Conservation (phyloP, 805 yeast species). For the Cephaloascus fragrans region DNA sequence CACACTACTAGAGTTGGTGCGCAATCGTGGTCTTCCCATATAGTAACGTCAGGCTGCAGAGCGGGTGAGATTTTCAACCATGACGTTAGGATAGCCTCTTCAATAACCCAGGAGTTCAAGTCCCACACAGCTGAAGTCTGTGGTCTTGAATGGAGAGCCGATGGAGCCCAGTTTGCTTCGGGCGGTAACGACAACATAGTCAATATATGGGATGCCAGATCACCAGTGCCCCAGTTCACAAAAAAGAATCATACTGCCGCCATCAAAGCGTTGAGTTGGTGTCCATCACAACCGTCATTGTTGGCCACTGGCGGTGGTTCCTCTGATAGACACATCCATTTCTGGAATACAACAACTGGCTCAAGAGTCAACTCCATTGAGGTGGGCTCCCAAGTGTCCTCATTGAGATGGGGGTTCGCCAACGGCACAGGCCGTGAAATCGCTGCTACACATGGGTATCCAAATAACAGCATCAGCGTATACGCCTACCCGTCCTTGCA, state of each 20-base stretch:
- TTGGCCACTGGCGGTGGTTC: constrained; percentile 98
- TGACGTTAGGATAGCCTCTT: constrained; percentile 81
- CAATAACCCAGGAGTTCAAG: constrained; percentile 49
- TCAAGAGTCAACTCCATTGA: constrained; percentile 77
- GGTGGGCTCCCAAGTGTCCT: constrained; percentile 91
- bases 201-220: constrained; percentile 85
- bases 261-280: constrained; percentile 91
- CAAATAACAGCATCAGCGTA: constrained; percentile 72
- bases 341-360: constrained; percentile 94
- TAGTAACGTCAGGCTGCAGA: constrained; percentile 80
- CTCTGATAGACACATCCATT: constrained; percentile 77
- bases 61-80: constrained; percentile 79
- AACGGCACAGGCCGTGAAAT: constrained; percentile 69
- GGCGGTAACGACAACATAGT: constrained; percentile 95
- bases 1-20: constrained; percentile 72
- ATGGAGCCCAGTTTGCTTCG: constrained; percentile 78
- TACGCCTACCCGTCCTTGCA: constrained; percentile 82
- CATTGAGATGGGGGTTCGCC: constrained; percentile 83
- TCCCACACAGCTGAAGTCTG: constrained; percentile 86
- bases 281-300: constrained; percentile 74
- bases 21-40: constrained; percentile 76
- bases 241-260: constrained; percentile 87
- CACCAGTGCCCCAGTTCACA: constrained; percentile 55
- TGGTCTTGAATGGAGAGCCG: constrained; percentile 78
- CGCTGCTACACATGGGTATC: constrained; percentile 91